A percentile compares a stretch with the other conserved stretches of the same genome.
Conservation (phyloP, 2,329 filamentous ascomycete genomes). For the Scedosporium boydii region DNA sequence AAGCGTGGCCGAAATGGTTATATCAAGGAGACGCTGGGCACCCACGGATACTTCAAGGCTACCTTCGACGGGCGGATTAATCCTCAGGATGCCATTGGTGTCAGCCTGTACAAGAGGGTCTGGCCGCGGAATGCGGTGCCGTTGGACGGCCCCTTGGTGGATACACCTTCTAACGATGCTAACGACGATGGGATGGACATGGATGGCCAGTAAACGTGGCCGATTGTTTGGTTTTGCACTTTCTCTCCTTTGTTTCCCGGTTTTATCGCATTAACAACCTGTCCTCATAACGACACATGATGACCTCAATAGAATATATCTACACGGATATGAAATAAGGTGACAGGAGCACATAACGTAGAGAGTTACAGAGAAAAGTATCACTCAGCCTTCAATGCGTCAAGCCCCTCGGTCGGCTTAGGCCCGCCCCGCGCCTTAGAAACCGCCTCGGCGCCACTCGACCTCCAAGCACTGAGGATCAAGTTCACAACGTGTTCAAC, state of each 20-base stretch:
- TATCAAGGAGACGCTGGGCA: slow-evolving; percentile 89
- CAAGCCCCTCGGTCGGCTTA: slow-evolving; percentile 34
- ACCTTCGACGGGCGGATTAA: slow-evolving; percentile 96
- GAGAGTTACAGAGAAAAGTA: not conserved
- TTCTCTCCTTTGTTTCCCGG: slow-evolving; percentile 1
- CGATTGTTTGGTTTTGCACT: not conserved
- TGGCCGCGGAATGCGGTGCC: slow-evolving; percentile 62
- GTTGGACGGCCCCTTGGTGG: slow-evolving; percentile 32
- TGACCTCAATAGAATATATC: slow-evolving; percentile 5
- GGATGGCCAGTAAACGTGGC: not conserved
- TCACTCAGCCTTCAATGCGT: not conserved
- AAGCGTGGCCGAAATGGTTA: slow-evolving; percentile 78
- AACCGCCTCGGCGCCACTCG: slow-evolving; percentile 65
- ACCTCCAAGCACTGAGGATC: slow-evolving; percentile 87
- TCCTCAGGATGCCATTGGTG: slow-evolving; percentile 85
- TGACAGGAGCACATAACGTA: not conserved
- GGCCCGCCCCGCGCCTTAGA: slow-evolving; percentile 46
- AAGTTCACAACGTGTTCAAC: slow-evolving; percentile 81
- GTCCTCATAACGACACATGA: slow-evolving; percentile 7
- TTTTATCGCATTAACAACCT: slow-evolving; percentile 1
- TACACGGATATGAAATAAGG: not conserved
- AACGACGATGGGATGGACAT: slow-evolving; percentile 6
- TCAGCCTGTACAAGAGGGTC: slow-evolving; percentile 79
- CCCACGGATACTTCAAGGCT: slow-evolving; percentile 99
- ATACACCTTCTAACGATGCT: slow-evolving; percentile 15